These are phyloP conservation scores for Pseudogymnoascus sp. DNA, from an alignment of 2,329 filamentous ascomycete species.

Conservation along the genomic window DNA sequence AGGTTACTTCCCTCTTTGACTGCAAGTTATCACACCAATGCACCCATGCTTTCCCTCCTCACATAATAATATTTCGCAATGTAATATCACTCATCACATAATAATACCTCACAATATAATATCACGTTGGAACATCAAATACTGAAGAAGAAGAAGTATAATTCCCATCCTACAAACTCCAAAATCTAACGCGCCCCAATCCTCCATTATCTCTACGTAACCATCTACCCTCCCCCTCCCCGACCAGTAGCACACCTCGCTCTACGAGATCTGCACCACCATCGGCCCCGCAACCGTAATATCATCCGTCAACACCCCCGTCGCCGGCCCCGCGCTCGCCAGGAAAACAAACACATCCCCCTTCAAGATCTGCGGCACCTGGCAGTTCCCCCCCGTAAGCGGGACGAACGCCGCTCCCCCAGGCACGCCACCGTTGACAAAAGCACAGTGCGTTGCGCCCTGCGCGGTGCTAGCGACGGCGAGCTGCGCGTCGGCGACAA, in stretches of 20 bases:
- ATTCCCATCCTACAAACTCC: not conserved
- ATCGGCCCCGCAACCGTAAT: slow-evolving; percentile 60
- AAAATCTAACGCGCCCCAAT: not conserved
- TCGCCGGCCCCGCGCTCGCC: slow-evolving; percentile 44
- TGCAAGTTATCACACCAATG: not conserved
- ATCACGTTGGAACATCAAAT: not conserved
- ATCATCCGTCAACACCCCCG: slow-evolving; percentile 49
- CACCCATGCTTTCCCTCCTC: too few species aligned
- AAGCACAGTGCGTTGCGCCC: slow-evolving; percentile 55
- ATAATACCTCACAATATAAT: not conserved
- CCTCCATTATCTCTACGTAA: not conserved
- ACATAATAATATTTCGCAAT: too few species aligned
- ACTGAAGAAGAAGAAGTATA: slow-evolving; percentile 3
- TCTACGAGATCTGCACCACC: slow-evolving; percentile 46
- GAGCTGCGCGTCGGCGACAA: slow-evolving; percentile 30
- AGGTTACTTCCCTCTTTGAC: not conserved
- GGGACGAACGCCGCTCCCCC: slow-evolving; percentile 54
- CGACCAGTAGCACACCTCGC: not conserved
- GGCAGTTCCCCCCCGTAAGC: slow-evolving; percentile 49
- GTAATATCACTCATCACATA: too few species aligned
- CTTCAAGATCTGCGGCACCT: slow-evolving; percentile 52
- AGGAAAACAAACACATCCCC: slow-evolving; percentile 63
- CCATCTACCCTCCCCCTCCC: not conserved
- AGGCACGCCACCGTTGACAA: slow-evolving; percentile 52
- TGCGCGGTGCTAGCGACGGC: slow-evolving; percentile 40